Percentiles rank a stretch among this genome's conserved stretches.
Conservation (phyloP, 1,139 yeast genomes). For the Debaryomyces robertsiae region DNA sequence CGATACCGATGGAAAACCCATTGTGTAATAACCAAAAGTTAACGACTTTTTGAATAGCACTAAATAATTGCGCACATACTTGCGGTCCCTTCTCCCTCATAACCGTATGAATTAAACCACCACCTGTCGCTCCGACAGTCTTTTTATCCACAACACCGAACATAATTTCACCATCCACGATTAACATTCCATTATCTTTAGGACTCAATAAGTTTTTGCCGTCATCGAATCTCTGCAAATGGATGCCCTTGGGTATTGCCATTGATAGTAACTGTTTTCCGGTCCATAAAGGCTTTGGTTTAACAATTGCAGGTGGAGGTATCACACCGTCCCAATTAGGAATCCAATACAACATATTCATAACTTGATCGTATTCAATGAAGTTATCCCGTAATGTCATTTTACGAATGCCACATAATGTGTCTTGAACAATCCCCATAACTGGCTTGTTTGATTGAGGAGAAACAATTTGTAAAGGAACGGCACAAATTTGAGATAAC, state of each 20-base stretch:
- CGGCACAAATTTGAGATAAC: constrained; percentile 91
- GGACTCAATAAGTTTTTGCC: constrained; percentile 84
- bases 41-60: constrained; percentile 92
- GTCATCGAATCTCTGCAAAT: constrained; percentile 89
- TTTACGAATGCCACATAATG: constrained; percentile 95
- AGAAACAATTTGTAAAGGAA: constrained; percentile 94
- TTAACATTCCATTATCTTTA: constrained; percentile 88
- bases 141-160: constrained; percentile 98
- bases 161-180: constrained; percentile 89
- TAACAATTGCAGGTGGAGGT: constrained; percentile 93
- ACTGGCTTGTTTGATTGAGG: constrained; percentile 99
- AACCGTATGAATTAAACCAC: constrained; percentile 95
- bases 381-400: constrained; percentile 90
- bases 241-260: constrained; percentile 96
- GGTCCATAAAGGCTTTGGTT: constrained; percentile 96
- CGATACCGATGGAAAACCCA: constrained; percentile 98
- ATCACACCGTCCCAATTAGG: constrained; percentile 99
- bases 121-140: constrained; percentile 97
- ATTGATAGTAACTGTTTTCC: constrained; percentile 93
- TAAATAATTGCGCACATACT: constrained; percentile 86
- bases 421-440: constrained; percentile 99
- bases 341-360: constrained; percentile 97
- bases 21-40: constrained; percentile 95
- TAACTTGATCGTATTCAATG: constrained; percentile 88
- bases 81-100: constrained; percentile 97